Base-by-base conservation (phyloP, 192 early-diverging fungal genomes). In the Chytriomyces sp. region DNA sequence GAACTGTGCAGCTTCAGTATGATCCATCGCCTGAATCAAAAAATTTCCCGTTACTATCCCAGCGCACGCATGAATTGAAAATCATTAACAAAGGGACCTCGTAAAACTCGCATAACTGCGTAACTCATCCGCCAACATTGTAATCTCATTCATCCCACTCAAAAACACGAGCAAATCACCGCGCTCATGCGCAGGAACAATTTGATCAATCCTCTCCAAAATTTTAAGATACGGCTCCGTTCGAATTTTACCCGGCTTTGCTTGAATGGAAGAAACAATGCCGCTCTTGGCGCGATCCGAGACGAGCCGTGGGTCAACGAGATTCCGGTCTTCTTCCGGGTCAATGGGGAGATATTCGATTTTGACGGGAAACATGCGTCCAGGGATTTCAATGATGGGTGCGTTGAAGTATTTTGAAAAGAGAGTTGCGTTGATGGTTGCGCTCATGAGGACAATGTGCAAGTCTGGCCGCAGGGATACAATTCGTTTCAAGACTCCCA, bases 101-200 rank as follows among this genome's bases (percentile, higher is more conserved):
- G 88, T 89, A 50, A 86, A 69, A 16, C 76, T 48, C 3, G 91
- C 90, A 82, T 92, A 91, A 9, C 63, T 61, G 44, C 68, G 73
- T 24, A 91, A 64, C 44, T 88, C 89, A 28, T 91, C 87, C 3
- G 75, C 82, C 5, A 91, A 59, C 5, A 78, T 73, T 44, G 80
- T 75, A 28, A 91, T 91, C 72, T 91, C 90, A 70, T 92, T 89
- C 65, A 92, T 89, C 3, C 91, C 91, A 24, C 86, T 86, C 63
- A 91, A 74, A 74, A 91, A 91, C 6, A 92, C 84, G 5, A 91
- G 80, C 64, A 91, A 47, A 75, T 91, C 91, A 0, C 91, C 91
- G 45, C 91, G 79, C 77, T 91, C 91, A 46, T 78, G 66, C 1
- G 75, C 72, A 48, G 89, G 89, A 9, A 89, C 72, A 35, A 79